These are phyloP conservation scores for Protomyces arabidopsidicola DNA, from an alignment of 1,139 yeast species.

Conservation along the genomic window DNA sequence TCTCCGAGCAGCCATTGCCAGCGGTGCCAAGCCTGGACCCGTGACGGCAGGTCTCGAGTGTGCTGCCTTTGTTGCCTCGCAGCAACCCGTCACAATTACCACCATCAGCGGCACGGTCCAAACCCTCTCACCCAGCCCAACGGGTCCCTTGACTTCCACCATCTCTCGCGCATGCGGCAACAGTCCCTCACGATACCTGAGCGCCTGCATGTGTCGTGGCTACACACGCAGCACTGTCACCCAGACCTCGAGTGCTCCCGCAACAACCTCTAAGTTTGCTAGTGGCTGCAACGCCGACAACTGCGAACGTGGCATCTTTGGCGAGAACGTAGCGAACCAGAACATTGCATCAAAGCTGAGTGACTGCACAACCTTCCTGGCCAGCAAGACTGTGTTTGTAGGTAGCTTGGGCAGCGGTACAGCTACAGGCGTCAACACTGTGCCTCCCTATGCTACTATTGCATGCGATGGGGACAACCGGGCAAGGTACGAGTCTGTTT, in stretches of 20 bases:
- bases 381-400: neutral
- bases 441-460: neutral
- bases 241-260: neutral
- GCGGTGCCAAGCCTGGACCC: neutral
- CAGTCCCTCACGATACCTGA: neutral
- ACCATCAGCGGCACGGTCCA: neutral
- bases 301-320: neutral
- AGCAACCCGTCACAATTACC: neutral
- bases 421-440: neutral
- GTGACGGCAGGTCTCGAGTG: neutral
- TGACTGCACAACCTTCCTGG: neutral
- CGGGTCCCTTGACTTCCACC: neutral
- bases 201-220: neutral
- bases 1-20: neutral
- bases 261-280: neutral
- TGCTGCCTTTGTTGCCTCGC: neutral
- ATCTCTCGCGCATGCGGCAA: neutral
- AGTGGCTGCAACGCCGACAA: neutral
- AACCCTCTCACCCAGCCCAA: neutral
- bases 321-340: neutral
- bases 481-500: neutral
- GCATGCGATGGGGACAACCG: neutral
- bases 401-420: neutral
- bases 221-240: neutral
- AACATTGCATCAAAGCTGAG: neutral